phyloP scores from a whole-genome alignment of 192 early-diverging fungal species.

The Lobosporangium transversale region DNA sequence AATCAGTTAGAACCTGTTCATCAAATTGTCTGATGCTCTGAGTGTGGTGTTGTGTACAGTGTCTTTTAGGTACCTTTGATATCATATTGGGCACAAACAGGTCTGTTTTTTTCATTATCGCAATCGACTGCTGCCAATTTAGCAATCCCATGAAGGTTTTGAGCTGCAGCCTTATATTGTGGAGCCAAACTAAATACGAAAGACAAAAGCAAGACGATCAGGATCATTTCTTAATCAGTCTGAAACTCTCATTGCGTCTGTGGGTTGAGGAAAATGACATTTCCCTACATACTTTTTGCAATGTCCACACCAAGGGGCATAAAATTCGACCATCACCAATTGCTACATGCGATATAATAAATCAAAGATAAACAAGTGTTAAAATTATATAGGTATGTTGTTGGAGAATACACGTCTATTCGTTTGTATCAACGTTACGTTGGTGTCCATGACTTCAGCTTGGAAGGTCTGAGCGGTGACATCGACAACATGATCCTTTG shows the following conservation, averaged over 20 bases:
- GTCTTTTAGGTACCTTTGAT: constrained; percentile 88
- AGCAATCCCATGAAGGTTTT: constrained; percentile 83
- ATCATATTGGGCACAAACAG: constrained; percentile 78
- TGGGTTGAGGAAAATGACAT: too few species aligned
- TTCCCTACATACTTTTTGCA: constrained; percentile 84
- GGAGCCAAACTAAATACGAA: constrained; percentile 68
- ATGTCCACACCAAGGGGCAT: constrained; percentile 97
- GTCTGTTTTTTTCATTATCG: constrained; percentile 82
- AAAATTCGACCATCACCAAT: constrained; percentile 91
- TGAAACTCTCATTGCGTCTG: too few species aligned
- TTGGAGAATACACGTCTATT: not conserved
- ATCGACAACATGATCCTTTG: constrained; percentile 60
- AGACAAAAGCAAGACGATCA: not conserved
- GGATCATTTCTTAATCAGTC: too few species aligned
- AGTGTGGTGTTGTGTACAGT: too few species aligned
- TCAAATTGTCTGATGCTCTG: too few species aligned
- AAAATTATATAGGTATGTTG: too few species aligned
- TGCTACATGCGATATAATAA: constrained; percentile 54
- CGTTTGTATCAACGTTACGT: constrained; percentile 55
- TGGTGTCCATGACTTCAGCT: constrained; percentile 71
- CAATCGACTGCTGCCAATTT: constrained; percentile 93
- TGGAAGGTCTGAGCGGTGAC: constrained; percentile 69
- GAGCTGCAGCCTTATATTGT: constrained; percentile 90
- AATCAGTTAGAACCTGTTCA: too few species aligned
- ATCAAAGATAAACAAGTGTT: constrained; percentile 3